These are phyloP conservation scores for Kernera saxatilis DNA, from an alignment of 345 rosid species.

Conservation along the genomic window DNA sequence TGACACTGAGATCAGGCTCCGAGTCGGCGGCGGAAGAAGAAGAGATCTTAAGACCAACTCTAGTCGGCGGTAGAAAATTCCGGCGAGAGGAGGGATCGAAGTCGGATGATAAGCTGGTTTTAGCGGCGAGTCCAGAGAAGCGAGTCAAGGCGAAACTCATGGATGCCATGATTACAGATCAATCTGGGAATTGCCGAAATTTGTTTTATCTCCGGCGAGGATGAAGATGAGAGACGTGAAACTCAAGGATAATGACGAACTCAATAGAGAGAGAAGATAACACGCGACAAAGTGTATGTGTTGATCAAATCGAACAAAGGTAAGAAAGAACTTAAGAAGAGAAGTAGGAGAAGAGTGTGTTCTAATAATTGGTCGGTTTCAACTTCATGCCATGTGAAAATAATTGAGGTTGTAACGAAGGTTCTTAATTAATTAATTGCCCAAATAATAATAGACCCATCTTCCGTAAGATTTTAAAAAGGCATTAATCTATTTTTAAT, in stretches of 20 bases:
- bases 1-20: constrained; percentile 86
- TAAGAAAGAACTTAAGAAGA: background rate
- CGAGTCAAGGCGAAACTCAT: constrained; percentile 43
- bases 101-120: constrained; percentile 29
- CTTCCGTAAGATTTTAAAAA: background rate
- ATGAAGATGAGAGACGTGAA: constrained; percentile 9
- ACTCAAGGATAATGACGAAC: background rate
- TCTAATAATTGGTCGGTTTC: constrained; percentile 19
- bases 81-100: constrained; percentile 30
- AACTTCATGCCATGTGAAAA: constrained; percentile 23
- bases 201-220: background rate
- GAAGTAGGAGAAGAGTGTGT: constrained; percentile 15
- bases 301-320: background rate
- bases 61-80: constrained; percentile 26
- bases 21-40: constrained; percentile 31
- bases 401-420: background rate
- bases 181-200: background rate
- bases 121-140: constrained; percentile 31
- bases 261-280: constrained; percentile 2
- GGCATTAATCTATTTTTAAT: background rate
- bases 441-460: background rate
- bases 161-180: constrained; percentile 49
- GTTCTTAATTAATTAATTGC: background rate
- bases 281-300: background rate
- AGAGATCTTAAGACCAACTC: constrained; percentile 52